Evolutionary conservation across 176 grass and related monocot genomes (phyloP), one percentile per base, ranked within the genome.

Genomic region (Rhynchospora pubera): DNA sequence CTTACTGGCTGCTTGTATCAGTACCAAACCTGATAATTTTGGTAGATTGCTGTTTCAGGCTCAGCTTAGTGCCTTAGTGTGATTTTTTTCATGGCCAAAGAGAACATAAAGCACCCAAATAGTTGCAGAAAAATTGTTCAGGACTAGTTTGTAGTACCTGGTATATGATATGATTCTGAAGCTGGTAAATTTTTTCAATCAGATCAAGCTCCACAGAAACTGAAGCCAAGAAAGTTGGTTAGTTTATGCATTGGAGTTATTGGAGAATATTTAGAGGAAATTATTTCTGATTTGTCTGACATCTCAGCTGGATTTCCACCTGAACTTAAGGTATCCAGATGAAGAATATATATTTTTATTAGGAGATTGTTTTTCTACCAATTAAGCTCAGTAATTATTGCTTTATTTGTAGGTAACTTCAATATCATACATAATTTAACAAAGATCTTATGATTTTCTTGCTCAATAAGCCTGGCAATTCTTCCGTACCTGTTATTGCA

Each of bases 191-290:
- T 57, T 23, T 89, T 76, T 28, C n/a, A 50, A 82, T 79, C 89
- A 99, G 92, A 87, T 93, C 91, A 79, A 85, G 30, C 71, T 82
- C 65, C 84, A 51, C 92, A 88, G 79, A 98, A 84, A 80, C 47
- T 32, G 15, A 90, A 82, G 64, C 92, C 92, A 83, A 83, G 82
- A 65, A 99, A 91, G 64, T 78, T 99, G 77, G 84, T 99, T 12
- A 95, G 86, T 85, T 22, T 99, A 61, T 99, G 91, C 76, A 86
- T 99, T 83, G 92, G 96, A 50, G 83, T 92, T 74, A 90, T 99
- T 7, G 96, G 96, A 21, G 74, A 93, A 86, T 79, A 95, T 99
- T 86, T 99, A 69, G 89, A 99, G 80, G 90, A 99, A 64, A 93
- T 99, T 57, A 87, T 90, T 46, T 16, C 79, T 57, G 90, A 95